Percentiles rank a stretch among this genome's conserved stretches.
phyloP scores from a whole-genome alignment of 805 yeast species.

The Kazachstania psychrophila region DNA sequence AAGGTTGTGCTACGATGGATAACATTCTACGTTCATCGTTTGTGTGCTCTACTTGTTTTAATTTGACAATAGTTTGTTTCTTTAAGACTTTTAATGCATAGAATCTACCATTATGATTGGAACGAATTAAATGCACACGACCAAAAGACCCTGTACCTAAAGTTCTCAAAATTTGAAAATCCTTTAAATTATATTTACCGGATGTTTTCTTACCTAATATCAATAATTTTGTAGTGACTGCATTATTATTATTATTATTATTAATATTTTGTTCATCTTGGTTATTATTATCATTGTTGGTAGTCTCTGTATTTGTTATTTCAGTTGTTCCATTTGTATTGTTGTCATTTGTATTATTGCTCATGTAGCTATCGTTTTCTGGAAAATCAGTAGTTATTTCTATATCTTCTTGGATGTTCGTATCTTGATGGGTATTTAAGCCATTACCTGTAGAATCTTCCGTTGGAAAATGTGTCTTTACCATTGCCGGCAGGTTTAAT shows the following conservation, averaged over 20 bases:
- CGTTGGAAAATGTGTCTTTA: background rate
- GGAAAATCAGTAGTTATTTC: background rate
- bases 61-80: conserved; percentile 77
- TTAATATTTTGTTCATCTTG: background rate
- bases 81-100: conserved; percentile 90
- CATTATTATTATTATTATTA: background rate
- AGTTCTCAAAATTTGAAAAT: conserved; percentile 78
- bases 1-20: conserved; percentile 80
- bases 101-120: conserved; percentile 82
- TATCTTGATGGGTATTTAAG: background rate
- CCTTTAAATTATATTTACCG: conserved; percentile 74
- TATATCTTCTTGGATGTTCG: background rate
- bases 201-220: conserved; percentile 18
- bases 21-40: conserved; percentile 90
- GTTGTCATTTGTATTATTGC: background rate
- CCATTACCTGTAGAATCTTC: background rate
- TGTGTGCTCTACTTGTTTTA: conserved; percentile 94
- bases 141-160: conserved; percentile 96
- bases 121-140: conserved; percentile 79
- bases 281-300: background rate
- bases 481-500: conserved; percentile 7
- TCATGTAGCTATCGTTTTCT: background rate
- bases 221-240: conserved; percentile 1
- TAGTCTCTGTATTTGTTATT: background rate
- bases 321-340: conserved; percentile 1